Base-by-base conservation (phyloP, 2,329 filamentous ascomycete genomes). In the Fusarium dlaminii region DNA sequence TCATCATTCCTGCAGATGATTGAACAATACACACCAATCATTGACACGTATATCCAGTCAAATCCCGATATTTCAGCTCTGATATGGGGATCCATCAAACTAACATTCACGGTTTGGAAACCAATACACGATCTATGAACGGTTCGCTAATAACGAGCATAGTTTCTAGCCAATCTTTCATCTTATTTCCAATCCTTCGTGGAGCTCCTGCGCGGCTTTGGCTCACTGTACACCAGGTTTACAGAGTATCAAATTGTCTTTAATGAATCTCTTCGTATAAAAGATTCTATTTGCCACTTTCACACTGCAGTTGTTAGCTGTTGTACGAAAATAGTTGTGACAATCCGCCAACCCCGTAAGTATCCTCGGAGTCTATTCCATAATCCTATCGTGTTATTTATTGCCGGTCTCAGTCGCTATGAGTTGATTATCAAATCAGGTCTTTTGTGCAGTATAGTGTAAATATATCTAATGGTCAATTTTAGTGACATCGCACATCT, bases 131-230 rank as follows among this genome's bases (percentile, higher is more conserved):
- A 32, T 13, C 8, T 32, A 32, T 32, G 11, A 4, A n/a, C n/a
- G n/a, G 30, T 32, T 32, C 10, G 30, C 30, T 32, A 32, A 32
- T 32, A 32, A 64, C 8, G 40, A 22, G 12, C 22, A 5, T 71
- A 6, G 40, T n/a, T 42, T 11, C 70, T 75, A 1, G 72, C 67
- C 22, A 75, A 73, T 27, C 65, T 75, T 17, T 55, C 70, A 6
- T 66, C 70, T 4, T 75, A 75, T 18, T 75, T 75, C 13, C 37
- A 68, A 29, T 66, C 72, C 3, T 73, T 73, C 45, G 72, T 73
- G 2, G 66, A 73, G 11, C 56, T 70, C 0, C 14, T 74, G 6
- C 36, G 63, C 14, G 72, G 72, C 2, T 74, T 74, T 18, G 72
- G 70, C 0, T 22, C 58, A 9, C 32, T 70, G 1, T 68, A 60